Evolutionary conservation across 2,329 filamentous ascomycete species (phyloP).

Genomic region (Teratosphaeria zuluensis): DNA sequence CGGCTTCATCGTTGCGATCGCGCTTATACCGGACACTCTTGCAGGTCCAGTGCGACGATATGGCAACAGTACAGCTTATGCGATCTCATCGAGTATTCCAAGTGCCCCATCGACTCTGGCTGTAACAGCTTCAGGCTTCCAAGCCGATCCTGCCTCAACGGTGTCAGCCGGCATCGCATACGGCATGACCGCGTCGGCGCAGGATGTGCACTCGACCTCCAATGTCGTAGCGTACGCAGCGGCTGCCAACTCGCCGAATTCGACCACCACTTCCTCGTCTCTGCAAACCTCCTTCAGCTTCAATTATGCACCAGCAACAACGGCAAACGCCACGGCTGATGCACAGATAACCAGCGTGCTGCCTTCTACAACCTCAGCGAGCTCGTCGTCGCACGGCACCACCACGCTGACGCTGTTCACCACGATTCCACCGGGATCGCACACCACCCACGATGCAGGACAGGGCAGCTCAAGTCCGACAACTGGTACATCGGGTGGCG

Average conservation of each 20-base stretch:
- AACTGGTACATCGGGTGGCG: background rate
- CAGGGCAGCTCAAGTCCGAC: background rate
- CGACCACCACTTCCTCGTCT: background rate
- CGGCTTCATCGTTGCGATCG: slow-evolving; percentile 8
- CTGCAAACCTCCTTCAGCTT: background rate
- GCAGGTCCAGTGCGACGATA: slow-evolving; percentile 11
- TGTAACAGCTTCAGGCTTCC: background rate
- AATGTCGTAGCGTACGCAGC: background rate
- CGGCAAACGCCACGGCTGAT: background rate
- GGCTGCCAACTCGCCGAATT: background rate
- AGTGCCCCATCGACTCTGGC: background rate
- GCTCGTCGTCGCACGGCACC: slow-evolving; percentile 5
- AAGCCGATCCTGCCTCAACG: background rate
- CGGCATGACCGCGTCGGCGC: background rate
- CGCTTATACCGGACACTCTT: slow-evolving; percentile 2
- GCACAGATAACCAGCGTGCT: background rate
- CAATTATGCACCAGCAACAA: background rate
- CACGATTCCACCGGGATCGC: slow-evolving; percentile 7
- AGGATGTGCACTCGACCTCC: background rate
- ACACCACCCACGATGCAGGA: background rate
- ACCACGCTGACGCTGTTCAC: slow-evolving; percentile 15
- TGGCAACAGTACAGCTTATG: slow-evolving; percentile 6
- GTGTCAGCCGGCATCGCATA: background rate
- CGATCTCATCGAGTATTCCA: background rate
- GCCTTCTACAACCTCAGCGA: background rate